Evolutionary conservation across 139 green algal species (phyloP).

Genomic region (Tetradesmus lagerheimii): DNA sequence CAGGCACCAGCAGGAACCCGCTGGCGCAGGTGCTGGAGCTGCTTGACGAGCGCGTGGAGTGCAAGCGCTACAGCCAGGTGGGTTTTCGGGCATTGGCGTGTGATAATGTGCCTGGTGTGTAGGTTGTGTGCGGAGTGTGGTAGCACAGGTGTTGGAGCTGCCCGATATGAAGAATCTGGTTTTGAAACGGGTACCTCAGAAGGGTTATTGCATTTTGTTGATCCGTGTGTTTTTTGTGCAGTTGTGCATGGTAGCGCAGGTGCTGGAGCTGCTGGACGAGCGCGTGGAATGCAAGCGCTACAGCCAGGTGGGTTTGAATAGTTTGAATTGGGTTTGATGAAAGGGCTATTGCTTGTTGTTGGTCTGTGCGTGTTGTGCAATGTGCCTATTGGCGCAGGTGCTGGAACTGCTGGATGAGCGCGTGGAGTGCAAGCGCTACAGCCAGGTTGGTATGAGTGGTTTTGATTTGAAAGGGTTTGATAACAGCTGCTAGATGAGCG

Average conservation of each 20-base stretch:
- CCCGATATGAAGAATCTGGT: no score
- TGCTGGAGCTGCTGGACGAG: slow-evolving; percentile 54
- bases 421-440: no score
- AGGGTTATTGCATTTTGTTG: no score
- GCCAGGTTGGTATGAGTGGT: no score
- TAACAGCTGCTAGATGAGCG: no score
- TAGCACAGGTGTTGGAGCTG: neutral
- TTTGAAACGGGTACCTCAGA: no score
- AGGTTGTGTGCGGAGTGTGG: neutral
- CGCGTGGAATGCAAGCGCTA: slow-evolving; percentile 67
- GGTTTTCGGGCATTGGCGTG: neutral
- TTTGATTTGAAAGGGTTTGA: no score
- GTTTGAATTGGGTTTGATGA: no score
- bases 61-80: slow-evolving; percentile 71
- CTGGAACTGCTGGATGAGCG: no score
- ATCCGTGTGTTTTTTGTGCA: neutral
- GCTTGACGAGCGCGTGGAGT: slow-evolving; percentile 73
- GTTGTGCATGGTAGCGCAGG: neutral
- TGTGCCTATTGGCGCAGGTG: no score
- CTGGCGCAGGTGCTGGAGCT: slow-evolving; percentile 80
- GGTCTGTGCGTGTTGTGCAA: no score
- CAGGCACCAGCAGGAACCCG: slow-evolving; percentile 68
- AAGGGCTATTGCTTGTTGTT: no score
- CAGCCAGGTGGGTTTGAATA: slow-evolving; percentile 56
- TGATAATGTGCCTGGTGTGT: neutral